Evolutionary conservation across 345 rosid genomes (phyloP), one percentile per base, ranked within the genome.

Genomic region (Syzygium jambos): DNA sequence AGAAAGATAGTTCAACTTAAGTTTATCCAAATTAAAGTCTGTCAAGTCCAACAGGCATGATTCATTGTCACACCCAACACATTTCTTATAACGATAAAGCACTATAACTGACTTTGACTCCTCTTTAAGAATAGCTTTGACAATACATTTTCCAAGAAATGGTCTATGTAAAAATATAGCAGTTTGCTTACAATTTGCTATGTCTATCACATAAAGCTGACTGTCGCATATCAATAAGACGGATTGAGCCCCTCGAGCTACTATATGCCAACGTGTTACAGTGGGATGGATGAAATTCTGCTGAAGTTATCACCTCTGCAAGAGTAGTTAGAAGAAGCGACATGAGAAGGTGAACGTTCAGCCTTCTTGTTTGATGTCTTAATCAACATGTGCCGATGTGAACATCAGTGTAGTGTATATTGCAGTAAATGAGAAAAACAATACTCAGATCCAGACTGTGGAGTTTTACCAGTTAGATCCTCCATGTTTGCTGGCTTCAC

Each of bases 261-360:
- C 99, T 96, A 90, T 98, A 98, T 80, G 98, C 99, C 91, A 98
- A 92, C 88, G 63, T 94, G 88, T 98, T 96, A 91, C 99, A 98
- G 86, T 96, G 98, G 57, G 90, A 93, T 86, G 99, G 99, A 89
- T 98, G 99, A 90, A 98, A 98, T 87, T 98, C 99, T 34, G 99
- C 99, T 89, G 99, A 96, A 87, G 99, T 98, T 86, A 98, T 96
- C 88, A 98, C 99, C 98, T 98, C 99, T 98, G 97, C 93, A 90
- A 87, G 82, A 73, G 49, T 38, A 73, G 49, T 73, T 38, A 73
- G 16, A 73, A 73, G 82, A 73, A 38, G 82, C 38, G 38, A 73
- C 19, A 73, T 73, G 82, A 73, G 80, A 73, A 73, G 49, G 49
- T 38, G 49, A 34, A 38, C 25, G 19, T 68, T 68, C 46, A 68